Percentiles rank a stretch among this genome's conserved stretches.
Conservation (phyloP, 129 eudicot species). For the Artemisia tridentata region DNA sequence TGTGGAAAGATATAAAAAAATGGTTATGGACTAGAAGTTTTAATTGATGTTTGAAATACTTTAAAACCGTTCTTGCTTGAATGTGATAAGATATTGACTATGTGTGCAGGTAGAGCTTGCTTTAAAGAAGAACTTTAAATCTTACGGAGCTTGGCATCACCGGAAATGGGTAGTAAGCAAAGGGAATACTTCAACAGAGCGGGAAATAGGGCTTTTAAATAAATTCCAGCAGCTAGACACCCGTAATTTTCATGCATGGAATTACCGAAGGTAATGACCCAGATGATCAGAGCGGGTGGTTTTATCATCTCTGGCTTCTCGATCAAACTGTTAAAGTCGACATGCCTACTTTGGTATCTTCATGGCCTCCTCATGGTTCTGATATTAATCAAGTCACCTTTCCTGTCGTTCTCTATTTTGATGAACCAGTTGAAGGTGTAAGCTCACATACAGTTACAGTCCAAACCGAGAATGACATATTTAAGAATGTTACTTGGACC, state of each 20-base stretch:
- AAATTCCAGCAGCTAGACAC: conserved; percentile 69
- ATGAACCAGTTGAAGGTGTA: too few species aligned
- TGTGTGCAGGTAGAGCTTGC: conserved; percentile 70
- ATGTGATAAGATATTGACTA: neutral
- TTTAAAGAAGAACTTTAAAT: conserved; percentile 71
- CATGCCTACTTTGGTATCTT: too few species aligned
- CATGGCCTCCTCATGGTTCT: too few species aligned
- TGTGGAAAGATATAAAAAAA: too few species aligned
- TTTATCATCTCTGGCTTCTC: conserved; percentile 96
- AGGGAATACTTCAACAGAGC: conserved; percentile 74
- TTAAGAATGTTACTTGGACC: too few species aligned
- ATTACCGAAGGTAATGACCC: conserved; percentile 90
- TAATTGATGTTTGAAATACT: neutral
- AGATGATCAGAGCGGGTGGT: conserved; percentile 98
- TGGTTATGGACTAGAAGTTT: too few species aligned
- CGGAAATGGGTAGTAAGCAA: conserved; percentile 84
- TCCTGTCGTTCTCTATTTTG: too few species aligned
- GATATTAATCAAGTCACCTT: too few species aligned
- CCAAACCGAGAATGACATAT: too few species aligned
- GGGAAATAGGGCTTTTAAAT: conserved; percentile 63
- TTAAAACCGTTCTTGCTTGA: too few species aligned
- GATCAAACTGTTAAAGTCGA: conserved; percentile 52
- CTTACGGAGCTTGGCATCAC: conserved; percentile 99
- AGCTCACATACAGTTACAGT: too few species aligned
- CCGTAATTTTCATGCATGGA: conserved; percentile 96